Base-by-base conservation (phyloP, 345 rosid species). In the Syzygium aqueum region DNA sequence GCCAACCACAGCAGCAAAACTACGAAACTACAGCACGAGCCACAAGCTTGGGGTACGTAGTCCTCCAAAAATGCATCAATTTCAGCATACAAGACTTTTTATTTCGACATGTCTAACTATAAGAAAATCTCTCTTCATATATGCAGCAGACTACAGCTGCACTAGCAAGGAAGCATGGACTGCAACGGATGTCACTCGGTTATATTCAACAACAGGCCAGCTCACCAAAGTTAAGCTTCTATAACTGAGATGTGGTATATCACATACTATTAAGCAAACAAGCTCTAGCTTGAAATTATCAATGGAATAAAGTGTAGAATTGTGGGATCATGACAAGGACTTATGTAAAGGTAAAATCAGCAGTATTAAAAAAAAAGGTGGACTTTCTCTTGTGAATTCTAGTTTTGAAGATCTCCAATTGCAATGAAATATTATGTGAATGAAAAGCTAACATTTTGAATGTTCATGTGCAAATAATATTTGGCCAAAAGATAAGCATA, bases 121-220 rank as follows among this genome's bases (percentile, higher is more conserved):
- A 86, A 89, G 82, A 85, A 84, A 51, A 51, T 89, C 91, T 86
- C 54, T 87, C 51, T 77, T 89, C 87, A 53, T 86, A 87, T 91
- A 84, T 90, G 92, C 92, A 91, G 90, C 94, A 92, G 93, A 86
- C 90, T 92, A 88, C 94, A 93, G 90, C 91, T 93, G 92, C 94
- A 90, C 53, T 91, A 92, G 90, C 89, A 87, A 84, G 85, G 82
- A 87, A 63, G 90, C 87, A 87, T 85, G 91, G 78, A 33, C 53
- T 87, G 86, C 89, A 54, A 63, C 77, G 86, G 89, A 89, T 89
- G 77, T 87, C 53, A 57, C 50, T 49, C 30, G 86, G 86, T 65
- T 88, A 88, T 61, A 86, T 56, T 43, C 67, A 54, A 84, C 88
- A 85, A 49, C 88, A 85, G 86, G 83, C 12, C 21, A 51, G 51